Percentiles rank a stretch among this genome's conserved stretches.
Evolutionary conservation across 768 basidiomycete species (phyloP).

Genomic region (Tulasnella sp.): DNA sequence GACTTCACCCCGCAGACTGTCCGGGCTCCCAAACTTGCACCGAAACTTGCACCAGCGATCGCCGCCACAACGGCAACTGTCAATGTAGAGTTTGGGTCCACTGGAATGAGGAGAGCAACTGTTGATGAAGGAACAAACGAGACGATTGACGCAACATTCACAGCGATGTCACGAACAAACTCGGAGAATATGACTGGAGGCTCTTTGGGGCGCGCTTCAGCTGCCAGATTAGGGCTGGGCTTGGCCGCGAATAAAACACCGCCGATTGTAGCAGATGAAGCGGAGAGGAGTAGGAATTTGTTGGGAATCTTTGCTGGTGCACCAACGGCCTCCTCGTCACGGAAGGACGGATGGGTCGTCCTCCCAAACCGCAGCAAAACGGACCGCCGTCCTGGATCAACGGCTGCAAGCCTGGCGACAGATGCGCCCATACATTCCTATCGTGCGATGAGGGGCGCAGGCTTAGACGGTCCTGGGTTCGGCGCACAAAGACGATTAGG

Average conservation of each 20-base stretch:
- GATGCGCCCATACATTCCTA: neutral
- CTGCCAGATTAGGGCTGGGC: neutral
- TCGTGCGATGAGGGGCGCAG: neutral
- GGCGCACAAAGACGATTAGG: slow-evolving; percentile 16
- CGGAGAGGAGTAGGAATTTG: slow-evolving; percentile 23
- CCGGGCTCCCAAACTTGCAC: slow-evolving; percentile 30
- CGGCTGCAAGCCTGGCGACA: neutral
- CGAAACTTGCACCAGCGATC: slow-evolving; percentile 74
- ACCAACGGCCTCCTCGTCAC: slow-evolving; percentile 31
- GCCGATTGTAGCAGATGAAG: neutral
- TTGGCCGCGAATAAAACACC: neutral
- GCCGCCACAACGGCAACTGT: slow-evolving; percentile 86
- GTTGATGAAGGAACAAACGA: neutral
- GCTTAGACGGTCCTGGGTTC: neutral
- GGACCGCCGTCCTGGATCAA: slow-evolving; percentile 14
- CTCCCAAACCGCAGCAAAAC: slow-evolving; percentile 31
- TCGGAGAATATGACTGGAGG: neutral
- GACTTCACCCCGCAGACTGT: slow-evolving; percentile 1
- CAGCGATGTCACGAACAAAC: neutral
- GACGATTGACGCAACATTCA: neutral
- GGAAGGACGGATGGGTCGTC: slow-evolving; percentile 63
- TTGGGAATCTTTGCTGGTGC: slow-evolving; percentile 94
- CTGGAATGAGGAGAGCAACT: slow-evolving; percentile 40
- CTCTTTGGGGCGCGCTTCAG: slow-evolving; percentile 1
- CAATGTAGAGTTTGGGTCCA: slow-evolving; percentile 81